Percentiles rank a stretch among this genome's conserved stretches.
phyloP scores from a whole-genome alignment of 2,329 filamentous ascomycete species.

The Colletotrichum sp. region DNA sequence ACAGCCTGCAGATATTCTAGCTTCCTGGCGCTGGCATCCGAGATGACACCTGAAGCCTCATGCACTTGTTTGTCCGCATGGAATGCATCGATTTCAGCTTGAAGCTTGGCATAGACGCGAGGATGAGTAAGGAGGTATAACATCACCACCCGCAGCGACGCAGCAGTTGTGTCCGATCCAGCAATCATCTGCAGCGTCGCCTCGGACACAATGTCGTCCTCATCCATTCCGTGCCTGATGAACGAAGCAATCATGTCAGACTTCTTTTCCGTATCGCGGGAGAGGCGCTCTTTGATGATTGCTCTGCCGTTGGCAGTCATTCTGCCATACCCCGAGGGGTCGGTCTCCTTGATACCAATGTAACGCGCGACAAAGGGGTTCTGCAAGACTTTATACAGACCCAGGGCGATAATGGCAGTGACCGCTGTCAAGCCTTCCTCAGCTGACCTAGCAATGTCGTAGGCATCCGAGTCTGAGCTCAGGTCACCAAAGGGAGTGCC shows the following conservation, averaged over 20 bases:
- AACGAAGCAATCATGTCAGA: slow-evolving; percentile 35
- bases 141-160: slow-evolving; percentile 47
- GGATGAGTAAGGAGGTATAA: slow-evolving; percentile 57
- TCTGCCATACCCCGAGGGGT: slow-evolving; percentile 15
- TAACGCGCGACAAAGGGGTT: slow-evolving; percentile 1
- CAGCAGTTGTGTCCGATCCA: slow-evolving; percentile 40
- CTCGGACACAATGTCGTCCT: slow-evolving; percentile 34
- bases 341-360: slow-evolving; percentile 18
- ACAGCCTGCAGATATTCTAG: slow-evolving; percentile 63
- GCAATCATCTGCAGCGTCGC: slow-evolving; percentile 32
- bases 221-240: slow-evolving; percentile 43
- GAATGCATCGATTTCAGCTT: slow-evolving; percentile 49
- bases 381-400: slow-evolving; percentile 12
- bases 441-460: slow-evolving; percentile 50
- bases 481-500: slow-evolving; percentile 54
- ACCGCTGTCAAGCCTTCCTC: slow-evolving; percentile 32
- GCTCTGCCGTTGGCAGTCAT: slow-evolving; percentile 26
- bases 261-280: slow-evolving; percentile 6
- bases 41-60: slow-evolving; percentile 24
- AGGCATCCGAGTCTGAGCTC: slow-evolving; percentile 47
- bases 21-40: slow-evolving; percentile 50
- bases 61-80: slow-evolving; percentile 20
- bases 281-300: background rate
- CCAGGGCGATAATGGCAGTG: slow-evolving; percentile 9
- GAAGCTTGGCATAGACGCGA: slow-evolving; percentile 48